Base-by-base conservation (phyloP, 371 early-diverging fungal species). In the Chytridium lagenaria region DNA sequence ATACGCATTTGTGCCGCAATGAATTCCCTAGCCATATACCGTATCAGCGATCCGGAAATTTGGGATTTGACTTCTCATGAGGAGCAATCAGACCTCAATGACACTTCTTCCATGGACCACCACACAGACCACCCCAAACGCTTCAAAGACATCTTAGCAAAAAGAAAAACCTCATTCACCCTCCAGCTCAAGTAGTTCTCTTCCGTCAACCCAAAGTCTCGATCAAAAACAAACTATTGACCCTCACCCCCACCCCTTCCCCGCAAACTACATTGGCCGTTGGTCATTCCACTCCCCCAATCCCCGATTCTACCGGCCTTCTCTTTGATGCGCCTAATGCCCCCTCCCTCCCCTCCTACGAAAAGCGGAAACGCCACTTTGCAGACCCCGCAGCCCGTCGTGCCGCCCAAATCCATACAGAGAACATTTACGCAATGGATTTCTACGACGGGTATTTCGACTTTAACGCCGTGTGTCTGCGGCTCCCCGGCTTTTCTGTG, bases 401-500 rank as follows among this genome's bases (percentile, higher is more conserved):
- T 40, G 69, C 75, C 12, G 81, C 86, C 50, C 36, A 50, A 0
- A 77, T 90, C 50, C 63, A 72, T 15, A 79, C 86, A 0, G 79
- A 87, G 65, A 81, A 88, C 37, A 79, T 90, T 33, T 92, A 88
- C 78, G 78, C 83, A 26, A 86, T 90, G 78, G 90, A 90, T 55
- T 92, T 90, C 63, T 89, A 85, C 80, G 90, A 92, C 75, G 85
- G 88, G 0, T 90, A 88, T 72, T 70, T 90, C 23, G 87, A 90
- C 72, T 85, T 89, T 72, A 79, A 82, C 72, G 87, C 85, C 70
- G 77, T 82, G 52, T 72, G 80, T 0, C 67, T 92, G 34, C 79
- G 82, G 39, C 73, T 92, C 26, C 92, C 92, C 22, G 90, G 90
- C 1, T 85, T 91, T 65, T 81, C 84, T 31, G 68, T 91, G 12